Evolutionary conservation across 331 rosid species (phyloP).

Genomic region (Pyrus hybrid): DNA sequence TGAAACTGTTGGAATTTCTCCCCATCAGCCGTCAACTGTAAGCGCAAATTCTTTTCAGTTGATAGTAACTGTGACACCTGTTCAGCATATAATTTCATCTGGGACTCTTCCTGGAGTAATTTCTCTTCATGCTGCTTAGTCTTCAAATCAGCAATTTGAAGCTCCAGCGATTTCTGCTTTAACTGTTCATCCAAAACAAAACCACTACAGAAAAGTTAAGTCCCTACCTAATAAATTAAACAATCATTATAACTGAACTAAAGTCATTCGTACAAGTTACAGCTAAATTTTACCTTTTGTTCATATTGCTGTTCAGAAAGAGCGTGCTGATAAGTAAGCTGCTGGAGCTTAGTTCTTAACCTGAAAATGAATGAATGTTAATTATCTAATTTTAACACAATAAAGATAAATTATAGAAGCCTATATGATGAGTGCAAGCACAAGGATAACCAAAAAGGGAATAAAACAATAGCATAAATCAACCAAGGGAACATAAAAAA

Average conservation of each 20-base stretch:
- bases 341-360: slow-evolving; percentile 75
- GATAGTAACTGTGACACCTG: slow-evolving; percentile 75
- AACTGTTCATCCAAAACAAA: slow-evolving; percentile 50
- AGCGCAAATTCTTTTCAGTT: slow-evolving; percentile 72
- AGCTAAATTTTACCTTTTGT: slow-evolving; percentile 50
- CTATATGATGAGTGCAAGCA: neutral
- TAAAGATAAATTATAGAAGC: neutral
- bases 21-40: slow-evolving; percentile 84
- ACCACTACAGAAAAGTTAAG: slow-evolving; percentile 6
- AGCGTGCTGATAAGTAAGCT: slow-evolving; percentile 61
- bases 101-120: slow-evolving; percentile 72
- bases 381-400: slow-evolving; percentile 5
- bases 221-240: slow-evolving; percentile 7
- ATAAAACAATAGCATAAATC: neutral
- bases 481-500: neutral
- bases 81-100: slow-evolving; percentile 82
- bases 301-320: slow-evolving; percentile 74
- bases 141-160: slow-evolving; percentile 82
- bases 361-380: slow-evolving; percentile 30
- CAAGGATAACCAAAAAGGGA: neutral
- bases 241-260: neutral
- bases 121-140: slow-evolving; percentile 83
- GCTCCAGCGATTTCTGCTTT: slow-evolving; percentile 86
- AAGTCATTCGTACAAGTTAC: slow-evolving; percentile 3
- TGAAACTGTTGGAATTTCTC: slow-evolving; percentile 93